Base-by-base conservation (phyloP, 352 stramenopile species). In the Globisporangium camurandrum region DNA sequence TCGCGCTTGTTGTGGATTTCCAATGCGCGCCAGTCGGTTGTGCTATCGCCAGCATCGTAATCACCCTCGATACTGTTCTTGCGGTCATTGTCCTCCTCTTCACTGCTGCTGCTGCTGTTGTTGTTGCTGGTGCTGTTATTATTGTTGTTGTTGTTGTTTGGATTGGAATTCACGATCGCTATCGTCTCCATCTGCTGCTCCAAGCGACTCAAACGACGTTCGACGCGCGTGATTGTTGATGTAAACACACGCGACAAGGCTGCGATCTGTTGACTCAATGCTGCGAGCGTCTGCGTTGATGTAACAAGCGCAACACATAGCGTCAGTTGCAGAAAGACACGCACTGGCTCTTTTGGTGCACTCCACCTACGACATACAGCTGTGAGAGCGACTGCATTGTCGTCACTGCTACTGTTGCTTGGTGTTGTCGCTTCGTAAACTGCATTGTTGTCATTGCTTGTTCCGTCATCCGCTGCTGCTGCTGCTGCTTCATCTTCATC, bases 141-240 rank as follows among this genome's bases (percentile, higher is more conserved):
- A 7, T 12, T 34, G 30, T 34, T 70, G 44, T 26, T 64, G 47
- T 10, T 65, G 42, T 17, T 59, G 45, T 54, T 31, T 34, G 30
- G 30, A 12, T 34, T 12, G 9, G 30, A 16, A 16, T 8, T 34
- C 8, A 34, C 30, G 30, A 34, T 34, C 9, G 30, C 30, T 8
- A 19, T 46, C 11, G 31, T 44, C 1, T 64, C 56, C 42, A 80
- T 49, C 22, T 68, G 63, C 17, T 30, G 45, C 39, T 80, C 69
- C 4, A 80, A 33, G 3, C 52, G 55, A 28, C 31, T 59, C 24
- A 76, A 40, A 3, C 69, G 61, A 5, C 14, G 57, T 34, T 80
- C 69, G 22, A 80, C 64, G 14, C 46, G 59, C 31, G 61, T 63
- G 9, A 79, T 68, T 42, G 71, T 75, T 31, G 48, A 37, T 50